Base-by-base conservation (phyloP, 805 yeast species). In the Grigorovia humatica region DNA sequence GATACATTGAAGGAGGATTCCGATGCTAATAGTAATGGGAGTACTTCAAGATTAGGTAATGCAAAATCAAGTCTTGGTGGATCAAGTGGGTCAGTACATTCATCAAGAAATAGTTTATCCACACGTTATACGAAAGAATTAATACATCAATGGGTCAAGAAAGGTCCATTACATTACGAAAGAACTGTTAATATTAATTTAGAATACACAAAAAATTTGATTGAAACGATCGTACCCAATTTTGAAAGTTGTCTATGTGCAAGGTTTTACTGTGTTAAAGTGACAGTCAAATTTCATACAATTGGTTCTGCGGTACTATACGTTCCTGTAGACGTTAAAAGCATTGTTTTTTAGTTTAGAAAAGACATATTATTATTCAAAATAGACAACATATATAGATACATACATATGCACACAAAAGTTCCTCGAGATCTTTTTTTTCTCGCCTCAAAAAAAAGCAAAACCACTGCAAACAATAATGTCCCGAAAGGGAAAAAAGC, bases 221-320 rank as follows among this genome's bases (percentile, higher is more conserved):
- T 69, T 50, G 64, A 73, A n/a, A 72, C 71, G 2, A 62, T 76
- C 45, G 59, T 73, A n/a, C 80, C 80, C 2, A 66, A 71, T 43
- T 76, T 74, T 56, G 78, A 75, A 51, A 70, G 67, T 50, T 76
- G 80, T 59, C 64, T 76, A 51, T 70, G 74, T 17, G 77, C 78
- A 2, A 61, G 80, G 50, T 57, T 73, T 2, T 75, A 76, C 55
- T 70, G 74, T 51, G 61, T 76, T 48, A 76, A 74, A 54, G 69
- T 75, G 1, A 55, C 58, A 30, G 70, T 73, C 13, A 69, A 64
- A 54, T 71, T 66, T 48, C 55, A 54, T 19, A 55, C 53, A 38
- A 43, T 52, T 20, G 60, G 61, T 1, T 42, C 51, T 9, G 42
- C 52, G 1, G 35, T 11, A 8, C 47, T 59, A 11, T 55, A 56